phyloP scores from a whole-genome alignment of 2,329 filamentous ascomycete genomes.

The Myriosclerotinia duriaeana region DNA sequence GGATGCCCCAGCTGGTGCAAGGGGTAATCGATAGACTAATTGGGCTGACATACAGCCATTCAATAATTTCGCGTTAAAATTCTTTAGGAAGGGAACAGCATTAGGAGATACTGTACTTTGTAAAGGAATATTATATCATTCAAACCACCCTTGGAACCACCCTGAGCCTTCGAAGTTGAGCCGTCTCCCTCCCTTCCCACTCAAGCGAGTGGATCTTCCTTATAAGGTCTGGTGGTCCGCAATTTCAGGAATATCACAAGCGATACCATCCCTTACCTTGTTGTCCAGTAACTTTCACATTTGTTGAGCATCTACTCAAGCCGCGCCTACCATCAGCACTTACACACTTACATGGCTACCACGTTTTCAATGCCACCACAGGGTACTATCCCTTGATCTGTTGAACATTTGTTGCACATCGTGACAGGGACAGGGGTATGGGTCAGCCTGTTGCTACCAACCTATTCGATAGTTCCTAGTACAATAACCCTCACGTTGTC shows the following conservation, averaged over 20 bases:
- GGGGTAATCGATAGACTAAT: slow-evolving; percentile 37
- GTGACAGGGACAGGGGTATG: slow-evolving; percentile 16
- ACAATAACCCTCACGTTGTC: neutral
- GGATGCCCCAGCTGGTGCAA: slow-evolving; percentile 62
- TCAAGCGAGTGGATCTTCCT: slow-evolving; percentile 12
- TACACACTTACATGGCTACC: neutral
- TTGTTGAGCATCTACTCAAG: slow-evolving; percentile 22
- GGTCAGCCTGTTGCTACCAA: neutral
- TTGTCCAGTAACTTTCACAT: neutral
- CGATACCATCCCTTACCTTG: slow-evolving; percentile 3
- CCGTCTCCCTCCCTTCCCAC: neutral
- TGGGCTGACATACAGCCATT: neutral
- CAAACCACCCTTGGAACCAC: no score
- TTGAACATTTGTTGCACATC: slow-evolving; percentile 16
- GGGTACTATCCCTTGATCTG: slow-evolving; percentile 3
- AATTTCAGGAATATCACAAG: no score
- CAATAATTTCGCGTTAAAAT: neutral
- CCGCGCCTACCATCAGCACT: slow-evolving; percentile 6
- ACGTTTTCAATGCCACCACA: neutral
- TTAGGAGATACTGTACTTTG: no score
- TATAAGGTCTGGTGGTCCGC: neutral
- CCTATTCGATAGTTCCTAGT: neutral
- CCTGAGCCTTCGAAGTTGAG: neutral
- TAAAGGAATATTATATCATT: no score
- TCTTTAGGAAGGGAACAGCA: no score